Percentiles rank a stretch among this genome's conserved stretches.
Conservation (phyloP, 148 eudicot species). For the Heliamphora exappendiculata region DNA sequence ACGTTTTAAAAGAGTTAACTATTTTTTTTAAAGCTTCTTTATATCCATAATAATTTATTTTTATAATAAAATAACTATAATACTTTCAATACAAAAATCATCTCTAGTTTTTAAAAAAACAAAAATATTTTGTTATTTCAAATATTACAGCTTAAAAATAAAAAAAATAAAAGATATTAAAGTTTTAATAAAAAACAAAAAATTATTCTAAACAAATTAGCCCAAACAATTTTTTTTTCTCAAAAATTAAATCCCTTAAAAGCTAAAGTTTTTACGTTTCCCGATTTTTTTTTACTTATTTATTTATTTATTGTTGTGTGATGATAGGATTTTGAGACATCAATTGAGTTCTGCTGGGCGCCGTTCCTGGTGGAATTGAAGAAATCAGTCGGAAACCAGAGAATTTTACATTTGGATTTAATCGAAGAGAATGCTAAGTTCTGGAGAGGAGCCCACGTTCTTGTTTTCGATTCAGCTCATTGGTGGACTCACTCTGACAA, state of each 20-base stretch:
- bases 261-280: not conserved
- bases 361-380: conserved; percentile 70
- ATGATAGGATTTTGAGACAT: conserved; percentile 59
- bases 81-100: no score
- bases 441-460: conserved; percentile 75
- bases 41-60: no score
- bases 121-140: no score
- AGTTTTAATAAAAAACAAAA: not conserved
- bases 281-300: not conserved
- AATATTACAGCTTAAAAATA: no score
- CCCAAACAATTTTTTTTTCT: no score
- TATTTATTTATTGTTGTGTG: not conserved
- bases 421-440: conserved; percentile 72
- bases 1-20: no score
- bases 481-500: conserved; percentile 85
- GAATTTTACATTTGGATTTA: conserved; percentile 60
- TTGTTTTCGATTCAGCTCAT: conserved; percentile 81
- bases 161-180: no score
- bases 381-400: conserved; percentile 33
- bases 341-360: conserved; percentile 81
- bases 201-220: not conserved
- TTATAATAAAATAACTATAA: no score
- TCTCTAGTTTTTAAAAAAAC: no score
- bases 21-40: no score
- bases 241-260: no score